phyloP scores from a whole-genome alignment of 345 rosid species.

The Eucalyptus rudis region DNA sequence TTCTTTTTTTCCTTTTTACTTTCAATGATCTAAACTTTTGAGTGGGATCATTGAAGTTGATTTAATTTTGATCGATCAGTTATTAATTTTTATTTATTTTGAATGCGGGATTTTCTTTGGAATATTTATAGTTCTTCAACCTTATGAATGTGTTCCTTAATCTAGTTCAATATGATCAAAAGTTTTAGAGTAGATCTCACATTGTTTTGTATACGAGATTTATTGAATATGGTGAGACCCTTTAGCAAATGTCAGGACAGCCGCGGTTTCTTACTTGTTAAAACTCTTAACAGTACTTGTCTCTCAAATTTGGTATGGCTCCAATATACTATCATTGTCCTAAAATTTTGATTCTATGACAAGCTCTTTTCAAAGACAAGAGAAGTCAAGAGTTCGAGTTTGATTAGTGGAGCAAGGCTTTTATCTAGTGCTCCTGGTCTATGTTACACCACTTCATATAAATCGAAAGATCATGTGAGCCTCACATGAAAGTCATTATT shows the following conservation, averaged over 20 bases:
- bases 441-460: neutral
- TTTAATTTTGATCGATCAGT: neutral
- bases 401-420: neutral
- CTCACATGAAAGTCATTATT: neutral
- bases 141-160: neutral
- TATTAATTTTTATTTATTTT: neutral
- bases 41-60: neutral
- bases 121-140: neutral
- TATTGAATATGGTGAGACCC: neutral
- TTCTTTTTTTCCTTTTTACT: neutral
- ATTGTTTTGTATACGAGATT: neutral
- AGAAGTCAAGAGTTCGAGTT: neutral
- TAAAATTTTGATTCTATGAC: neutral
- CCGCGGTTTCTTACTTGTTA: neutral
- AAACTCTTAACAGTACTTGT: neutral
- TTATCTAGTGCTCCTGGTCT: neutral
- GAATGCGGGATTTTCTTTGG: neutral
- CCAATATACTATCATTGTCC: too few relatives aligned
- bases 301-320: neutral
- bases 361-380: neutral
- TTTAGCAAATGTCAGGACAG: neutral
- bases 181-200: neutral
- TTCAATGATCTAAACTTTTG: neutral
- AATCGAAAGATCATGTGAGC: neutral
- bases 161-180: neutral